Percentiles rank a stretch among this genome's conserved stretches.
These are phyloP conservation scores for Penicillium sp. DNA, from an alignment of 2,329 filamentous ascomycete genomes.

Conservation along the genomic window DNA sequence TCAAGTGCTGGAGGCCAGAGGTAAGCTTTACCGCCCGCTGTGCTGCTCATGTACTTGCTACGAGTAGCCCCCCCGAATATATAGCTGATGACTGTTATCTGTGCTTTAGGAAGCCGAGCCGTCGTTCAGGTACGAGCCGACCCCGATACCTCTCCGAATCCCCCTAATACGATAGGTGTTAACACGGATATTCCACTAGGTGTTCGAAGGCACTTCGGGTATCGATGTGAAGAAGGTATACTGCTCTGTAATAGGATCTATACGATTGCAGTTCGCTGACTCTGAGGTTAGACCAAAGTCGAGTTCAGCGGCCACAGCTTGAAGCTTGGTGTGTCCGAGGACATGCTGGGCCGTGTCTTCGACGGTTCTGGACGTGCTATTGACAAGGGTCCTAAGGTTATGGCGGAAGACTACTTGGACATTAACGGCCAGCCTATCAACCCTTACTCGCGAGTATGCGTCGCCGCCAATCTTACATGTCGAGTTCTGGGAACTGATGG, in stretches of 20 bases:
- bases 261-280: constrained; percentile 22
- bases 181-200: constrained; percentile 52
- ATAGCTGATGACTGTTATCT: constrained; percentile 17
- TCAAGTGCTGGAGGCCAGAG: constrained; percentile 95
- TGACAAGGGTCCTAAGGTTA: constrained; percentile 97
- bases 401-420: constrained; percentile 96
- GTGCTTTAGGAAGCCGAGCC: constrained; percentile 72
- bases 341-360: constrained; percentile 99
- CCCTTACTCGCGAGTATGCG: constrained; percentile 82
- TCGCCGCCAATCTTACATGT: background rate
- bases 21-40: constrained; percentile 50
- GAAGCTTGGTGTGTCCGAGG: constrained; percentile 98
- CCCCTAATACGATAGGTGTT: constrained; percentile 14
- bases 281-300: constrained; percentile 72
- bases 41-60: background rate
- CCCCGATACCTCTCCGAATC: constrained; percentile 8
- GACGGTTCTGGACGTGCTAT: constrained; percentile 97
- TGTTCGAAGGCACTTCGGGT: constrained; percentile 94
- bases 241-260: background rate
- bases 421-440: constrained; percentile 99
- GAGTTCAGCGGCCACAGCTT: constrained; percentile 96
- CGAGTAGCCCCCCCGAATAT: background rate
- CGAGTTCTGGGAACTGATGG: constrained; percentile 14
- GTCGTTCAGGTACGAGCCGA: constrained; percentile 75
- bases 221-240: constrained; percentile 97